A percentile compares a stretch with the other conserved stretches of the same genome.
phyloP scores from a whole-genome alignment of 495 filamentous ascomycete genomes.

The Tetracladium setigerum region DNA sequence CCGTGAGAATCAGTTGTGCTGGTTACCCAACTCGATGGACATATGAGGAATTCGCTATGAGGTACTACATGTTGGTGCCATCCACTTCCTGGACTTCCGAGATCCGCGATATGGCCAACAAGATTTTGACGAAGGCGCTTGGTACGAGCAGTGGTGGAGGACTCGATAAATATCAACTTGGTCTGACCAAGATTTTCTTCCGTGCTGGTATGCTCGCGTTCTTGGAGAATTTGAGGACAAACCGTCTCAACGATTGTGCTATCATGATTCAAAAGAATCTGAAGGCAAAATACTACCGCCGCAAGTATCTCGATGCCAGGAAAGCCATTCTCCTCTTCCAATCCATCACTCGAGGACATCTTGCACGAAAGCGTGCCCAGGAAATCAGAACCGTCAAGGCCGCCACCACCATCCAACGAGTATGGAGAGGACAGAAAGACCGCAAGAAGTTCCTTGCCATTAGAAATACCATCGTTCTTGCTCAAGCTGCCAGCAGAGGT shows the following conservation, averaged over 20 bases:
- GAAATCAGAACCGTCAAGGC: slow-evolving; percentile 77
- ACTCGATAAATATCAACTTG: slow-evolving; percentile 91
- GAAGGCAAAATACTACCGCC: slow-evolving; percentile 87
- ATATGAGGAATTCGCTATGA: slow-evolving; percentile 94
- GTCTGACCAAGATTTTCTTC: slow-evolving; percentile 98
- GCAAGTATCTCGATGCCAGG: slow-evolving; percentile 82
- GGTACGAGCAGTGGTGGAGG: slow-evolving; percentile 69
- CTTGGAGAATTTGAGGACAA: slow-evolving; percentile 88
- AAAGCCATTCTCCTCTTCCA: slow-evolving; percentile 75
- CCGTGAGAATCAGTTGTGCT: slow-evolving; percentile 94
- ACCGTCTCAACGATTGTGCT: slow-evolving; percentile 84
- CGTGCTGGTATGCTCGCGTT: slow-evolving; percentile 97
- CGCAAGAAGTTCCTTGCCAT: slow-evolving; percentile 68
- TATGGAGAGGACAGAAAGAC: slow-evolving; percentile 88
- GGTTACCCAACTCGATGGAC: slow-evolving; percentile 98
- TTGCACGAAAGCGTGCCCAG: slow-evolving; percentile 69
- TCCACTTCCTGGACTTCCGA: slow-evolving; percentile 88
- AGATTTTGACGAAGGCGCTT: slow-evolving; percentile 84
- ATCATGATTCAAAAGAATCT: slow-evolving; percentile 99
- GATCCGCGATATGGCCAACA: slow-evolving; percentile 87
- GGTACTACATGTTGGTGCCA: slow-evolving; percentile 97
- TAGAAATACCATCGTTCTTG: slow-evolving; percentile 72
- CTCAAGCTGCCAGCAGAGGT: slow-evolving; percentile 85
- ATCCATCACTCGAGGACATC: slow-evolving; percentile 60
- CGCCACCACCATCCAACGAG: slow-evolving; percentile 87